Evolutionary conservation across 2,329 filamentous ascomycete species (phyloP), one percentile per base, ranked within the genome.

Genomic region (Diaporthe batatas): DNA sequence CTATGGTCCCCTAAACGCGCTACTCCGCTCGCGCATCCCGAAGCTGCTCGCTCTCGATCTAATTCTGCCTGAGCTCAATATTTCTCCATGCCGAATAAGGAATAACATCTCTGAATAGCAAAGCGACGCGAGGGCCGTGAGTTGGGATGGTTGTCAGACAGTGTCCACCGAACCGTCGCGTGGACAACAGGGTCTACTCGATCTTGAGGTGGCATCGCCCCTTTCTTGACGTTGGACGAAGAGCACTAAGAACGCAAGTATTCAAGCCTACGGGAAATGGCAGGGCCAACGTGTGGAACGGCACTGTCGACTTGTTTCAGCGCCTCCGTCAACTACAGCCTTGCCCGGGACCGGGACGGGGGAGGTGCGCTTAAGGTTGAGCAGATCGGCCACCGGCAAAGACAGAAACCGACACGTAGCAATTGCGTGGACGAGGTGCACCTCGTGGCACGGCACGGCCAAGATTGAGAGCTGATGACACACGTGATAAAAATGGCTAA

Each of bases 291-390:
- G 54, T 72, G 70, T 67, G 72, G 58, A 62, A 64, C 32, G 65
- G 72, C 72, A 69, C 72, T 73, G 69, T 68, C 68, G 62, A 55
- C 49, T 47, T 72, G 72, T 73, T 73, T 73, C 72, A 73, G 69
- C 47, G 23, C 39, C 34, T 72, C 67, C 65, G 49, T 51, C 58
- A 25, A 51, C 47, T 29, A 34, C 47, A 59, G 32, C 34, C 54
- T 51, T 62, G 36, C 39, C 68, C 55, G 8, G 34, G 49, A 32
- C n/a, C 32, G 34, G 23, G 49, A 32, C n/a, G 29, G n/a, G 44
- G 25, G 49, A 44, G 55, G 62, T 29, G 47, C 44, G 32, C 25
- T 57, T 44, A 70, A 68, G 53, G 36, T 47, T 71, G 39, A 62
- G 36, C 12, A 53, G 68, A 72, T 57, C 62, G 44, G 36, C 10